Conservation (phyloP, 2,329 filamentous ascomycete species). For the Colletotrichum somersetense region DNA sequence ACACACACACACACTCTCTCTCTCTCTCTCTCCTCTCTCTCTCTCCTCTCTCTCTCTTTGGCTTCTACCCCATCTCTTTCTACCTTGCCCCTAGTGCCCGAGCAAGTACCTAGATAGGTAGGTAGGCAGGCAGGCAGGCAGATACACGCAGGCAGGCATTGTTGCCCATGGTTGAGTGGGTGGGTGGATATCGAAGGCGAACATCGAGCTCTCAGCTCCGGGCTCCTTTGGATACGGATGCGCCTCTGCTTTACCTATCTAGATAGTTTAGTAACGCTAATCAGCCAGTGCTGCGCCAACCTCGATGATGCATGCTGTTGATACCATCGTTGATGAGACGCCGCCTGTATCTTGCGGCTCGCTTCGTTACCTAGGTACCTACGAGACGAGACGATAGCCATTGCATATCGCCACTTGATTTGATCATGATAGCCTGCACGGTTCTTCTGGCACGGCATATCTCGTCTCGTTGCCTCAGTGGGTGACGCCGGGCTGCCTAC, state of each 20-base stretch:
- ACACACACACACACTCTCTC: too few species aligned
- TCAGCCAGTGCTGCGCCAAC: not conserved
- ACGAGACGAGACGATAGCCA: not conserved
- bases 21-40: not conserved
- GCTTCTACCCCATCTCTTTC: constrained; percentile 7
- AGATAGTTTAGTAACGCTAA: too few species aligned
- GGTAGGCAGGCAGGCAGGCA: not conserved
- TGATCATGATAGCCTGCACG: not conserved
- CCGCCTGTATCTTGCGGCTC: not conserved
- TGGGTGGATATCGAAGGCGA: not conserved
- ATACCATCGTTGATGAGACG: not conserved
- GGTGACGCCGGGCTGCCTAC: not conserved
- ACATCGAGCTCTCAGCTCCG: not conserved
- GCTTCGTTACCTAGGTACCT: not conserved
- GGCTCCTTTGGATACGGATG: not conserved
- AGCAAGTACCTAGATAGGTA: not conserved
- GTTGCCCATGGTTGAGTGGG: not conserved
- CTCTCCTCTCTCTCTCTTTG: not conserved
- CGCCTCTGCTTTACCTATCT: not conserved
- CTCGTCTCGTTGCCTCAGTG: not conserved
- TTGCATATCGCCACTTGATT: not conserved
- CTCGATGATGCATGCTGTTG: not conserved
- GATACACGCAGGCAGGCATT: not conserved
- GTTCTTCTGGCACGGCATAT: not conserved
- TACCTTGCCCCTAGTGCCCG: not conserved